Base-by-base conservation (phyloP, 2,329 filamentous ascomycete genomes). In the Pyrenophora tritici-repentis region DNA sequence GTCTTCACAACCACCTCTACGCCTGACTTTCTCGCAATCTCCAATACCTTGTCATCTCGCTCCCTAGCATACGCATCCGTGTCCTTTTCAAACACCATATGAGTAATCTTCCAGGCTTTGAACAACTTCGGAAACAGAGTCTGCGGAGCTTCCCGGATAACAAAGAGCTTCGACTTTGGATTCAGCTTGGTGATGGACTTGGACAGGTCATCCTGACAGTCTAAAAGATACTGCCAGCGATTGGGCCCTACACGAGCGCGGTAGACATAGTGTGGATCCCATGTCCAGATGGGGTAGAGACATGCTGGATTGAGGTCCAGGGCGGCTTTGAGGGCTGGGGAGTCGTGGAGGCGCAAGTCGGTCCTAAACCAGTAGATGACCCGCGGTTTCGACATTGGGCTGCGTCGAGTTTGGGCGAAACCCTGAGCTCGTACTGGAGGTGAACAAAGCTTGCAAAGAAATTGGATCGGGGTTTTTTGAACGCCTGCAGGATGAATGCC, bases 291-390 rank as follows among this genome's bases (percentile, higher is more conserved):
- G 1, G 88, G 88, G 77, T 87, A 91, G 20, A 92, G 76, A 16
- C 81, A 83, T 44, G 82, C 81, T 1, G 88, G 87, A 0, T 88
- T 78, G 6, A 91, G 78, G 50, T 88, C 86, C 6, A 92, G 73
- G 0, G 89, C 89, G 2, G 87, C 87, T 68, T 86, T 81, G 20
- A 92, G 76, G 1, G 87, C 88, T 7, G 88, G 88, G 0, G 87
- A 90, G 71, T 91, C 89, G 73, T 91, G 88, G 2, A 92, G 81
- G 16, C 89, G 85, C 9, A 91, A 78, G 67, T 91, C 89, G 5
- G 89, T 91, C 47, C 89, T 83, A 64, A 90, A 90, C 88, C 88
- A 91, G 70, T 89, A 90, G 29, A 91, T 80, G 2, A 91, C 87
- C 42, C 82, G 75, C 34, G 82, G 76, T 61, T 76, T 75, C 5